phyloP scores from a whole-genome alignment of 2,329 filamentous ascomycete species.

The Sporothrix pseudoabietina region DNA sequence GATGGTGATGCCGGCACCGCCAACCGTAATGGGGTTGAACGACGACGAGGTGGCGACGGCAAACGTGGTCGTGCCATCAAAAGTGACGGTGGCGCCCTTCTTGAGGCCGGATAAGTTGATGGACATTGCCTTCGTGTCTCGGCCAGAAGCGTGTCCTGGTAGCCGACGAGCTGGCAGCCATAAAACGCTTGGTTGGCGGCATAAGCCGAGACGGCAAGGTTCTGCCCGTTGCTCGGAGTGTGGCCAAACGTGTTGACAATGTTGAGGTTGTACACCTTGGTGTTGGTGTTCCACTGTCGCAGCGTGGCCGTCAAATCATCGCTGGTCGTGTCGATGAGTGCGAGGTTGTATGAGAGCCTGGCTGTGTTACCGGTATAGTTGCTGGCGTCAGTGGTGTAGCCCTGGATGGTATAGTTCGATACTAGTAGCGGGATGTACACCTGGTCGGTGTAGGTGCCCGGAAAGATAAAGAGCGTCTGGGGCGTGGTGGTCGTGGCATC shows the following conservation, averaged over 20 bases:
- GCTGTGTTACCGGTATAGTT: not conserved
- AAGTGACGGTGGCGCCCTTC: not conserved
- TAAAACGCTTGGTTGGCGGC: not conserved
- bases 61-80: not conserved
- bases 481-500: not conserved
- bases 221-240: not conserved
- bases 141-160: conserved; percentile 8
- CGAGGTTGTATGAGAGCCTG: not conserved
- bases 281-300: conserved; percentile 15
- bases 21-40: not conserved
- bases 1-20: not conserved
- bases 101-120: not conserved
- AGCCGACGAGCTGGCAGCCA: not conserved
- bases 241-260: conserved; percentile 1
- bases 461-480: conserved; percentile 3
- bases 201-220: not conserved
- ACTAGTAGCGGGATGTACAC: not conserved
- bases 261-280: conserved; percentile 17
- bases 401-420: not conserved
- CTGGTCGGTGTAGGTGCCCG: not conserved
- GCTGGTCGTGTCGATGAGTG: not conserved
- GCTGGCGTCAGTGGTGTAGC: not conserved
- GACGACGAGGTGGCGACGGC: not conserved
- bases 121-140: not conserved
- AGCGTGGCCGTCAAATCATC: not conserved